phyloP scores from a whole-genome alignment of 768 basidiomycete genomes.

The Hemileccinum rubropunctum region DNA sequence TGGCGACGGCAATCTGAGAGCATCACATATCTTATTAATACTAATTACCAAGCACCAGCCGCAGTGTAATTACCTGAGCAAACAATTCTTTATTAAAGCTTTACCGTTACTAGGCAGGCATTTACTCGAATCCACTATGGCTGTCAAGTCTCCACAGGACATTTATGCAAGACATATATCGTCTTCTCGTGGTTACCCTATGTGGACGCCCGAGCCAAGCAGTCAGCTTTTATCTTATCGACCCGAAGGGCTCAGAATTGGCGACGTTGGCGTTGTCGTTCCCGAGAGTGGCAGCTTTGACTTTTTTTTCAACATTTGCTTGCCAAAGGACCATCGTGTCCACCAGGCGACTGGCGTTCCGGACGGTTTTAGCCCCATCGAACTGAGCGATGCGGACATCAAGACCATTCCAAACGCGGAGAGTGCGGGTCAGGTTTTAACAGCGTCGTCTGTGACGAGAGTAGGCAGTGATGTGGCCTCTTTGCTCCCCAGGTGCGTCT shows the following conservation, averaged over 20 bases:
- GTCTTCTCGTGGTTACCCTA: slow-evolving; percentile 32
- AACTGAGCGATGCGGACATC: slow-evolving; percentile 15
- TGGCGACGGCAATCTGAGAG: too few species aligned
- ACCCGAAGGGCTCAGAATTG: slow-evolving; percentile 33
- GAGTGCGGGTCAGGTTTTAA: slow-evolving; percentile 9
- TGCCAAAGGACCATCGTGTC: slow-evolving; percentile 30
- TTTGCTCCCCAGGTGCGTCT: slow-evolving; percentile 7
- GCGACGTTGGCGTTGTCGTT: slow-evolving; percentile 38
- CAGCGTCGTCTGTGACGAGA: slow-evolving; percentile 12
- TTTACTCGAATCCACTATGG: slow-evolving; percentile 9
- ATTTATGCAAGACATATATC: slow-evolving; percentile 24
- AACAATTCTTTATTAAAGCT: slow-evolving; percentile 1
- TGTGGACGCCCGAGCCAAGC: slow-evolving; percentile 36
- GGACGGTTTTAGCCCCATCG: slow-evolving; percentile 26
- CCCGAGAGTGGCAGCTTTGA: slow-evolving; percentile 35
- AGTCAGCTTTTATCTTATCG: slow-evolving; percentile 24
- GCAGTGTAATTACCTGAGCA: slow-evolving; percentile 1
- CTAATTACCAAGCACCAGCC: slow-evolving; percentile 12
- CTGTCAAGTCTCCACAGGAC: slow-evolving; percentile 24
- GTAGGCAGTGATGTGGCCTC: neutral
- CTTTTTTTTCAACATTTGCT: slow-evolving; percentile 38
- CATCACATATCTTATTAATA: neutral
- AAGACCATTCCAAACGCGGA: slow-evolving; percentile 10
- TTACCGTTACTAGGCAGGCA: neutral
- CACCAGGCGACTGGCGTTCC: slow-evolving; percentile 24